These are phyloP conservation scores for Echinosophora koreensis DNA, from an alignment of 306 rosid species.

Conservation along the genomic window DNA sequence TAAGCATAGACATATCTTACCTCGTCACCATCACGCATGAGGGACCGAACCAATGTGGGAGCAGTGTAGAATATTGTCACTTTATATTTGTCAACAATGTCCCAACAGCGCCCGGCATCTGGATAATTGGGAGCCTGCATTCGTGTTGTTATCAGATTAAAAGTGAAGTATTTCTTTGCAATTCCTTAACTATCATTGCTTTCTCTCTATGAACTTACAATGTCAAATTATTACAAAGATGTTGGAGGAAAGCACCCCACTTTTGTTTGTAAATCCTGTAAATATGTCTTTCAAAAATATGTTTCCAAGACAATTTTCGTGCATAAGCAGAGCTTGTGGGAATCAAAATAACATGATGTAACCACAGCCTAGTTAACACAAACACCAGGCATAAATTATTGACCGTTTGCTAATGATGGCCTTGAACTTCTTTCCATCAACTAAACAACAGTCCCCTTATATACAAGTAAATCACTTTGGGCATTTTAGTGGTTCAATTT, in stretches of 20 bases:
- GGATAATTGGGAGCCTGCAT: slow-evolving; percentile 97
- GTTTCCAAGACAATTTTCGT: slow-evolving; percentile 25
- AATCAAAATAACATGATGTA: slow-evolving; percentile 36
- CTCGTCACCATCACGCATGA: slow-evolving; percentile 90
- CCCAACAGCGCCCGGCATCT: slow-evolving; percentile 94
- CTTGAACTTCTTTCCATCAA: slow-evolving; percentile 40
- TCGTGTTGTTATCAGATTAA: slow-evolving; percentile 40
- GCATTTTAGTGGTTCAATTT: slow-evolving; percentile 25
- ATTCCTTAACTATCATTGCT: slow-evolving; percentile 18
- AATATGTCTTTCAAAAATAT: slow-evolving; percentile 21
- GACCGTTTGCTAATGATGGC: slow-evolving; percentile 20
- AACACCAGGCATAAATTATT: slow-evolving; percentile 18
- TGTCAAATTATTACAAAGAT: slow-evolving; percentile 19
- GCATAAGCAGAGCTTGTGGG: slow-evolving; percentile 19
- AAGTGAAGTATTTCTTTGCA: slow-evolving; percentile 26
- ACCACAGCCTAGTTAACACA: slow-evolving; percentile 20
- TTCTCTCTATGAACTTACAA: slow-evolving; percentile 34
- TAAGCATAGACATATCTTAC: slow-evolving; percentile 56
- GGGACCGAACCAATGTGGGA: slow-evolving; percentile 98
- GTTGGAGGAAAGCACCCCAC: slow-evolving; percentile 11
- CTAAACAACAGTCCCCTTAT: slow-evolving; percentile 19
- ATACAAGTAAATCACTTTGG: slow-evolving; percentile 13
- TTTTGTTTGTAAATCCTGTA: slow-evolving; percentile 21
- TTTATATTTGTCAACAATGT: slow-evolving; percentile 94
- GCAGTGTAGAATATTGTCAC: slow-evolving; percentile 96